Evolutionary conservation across 495 filamentous ascomycete genomes (phyloP), one percentile per base, ranked within the genome.

Genomic region (Lophiostoma macrostomum): DNA sequence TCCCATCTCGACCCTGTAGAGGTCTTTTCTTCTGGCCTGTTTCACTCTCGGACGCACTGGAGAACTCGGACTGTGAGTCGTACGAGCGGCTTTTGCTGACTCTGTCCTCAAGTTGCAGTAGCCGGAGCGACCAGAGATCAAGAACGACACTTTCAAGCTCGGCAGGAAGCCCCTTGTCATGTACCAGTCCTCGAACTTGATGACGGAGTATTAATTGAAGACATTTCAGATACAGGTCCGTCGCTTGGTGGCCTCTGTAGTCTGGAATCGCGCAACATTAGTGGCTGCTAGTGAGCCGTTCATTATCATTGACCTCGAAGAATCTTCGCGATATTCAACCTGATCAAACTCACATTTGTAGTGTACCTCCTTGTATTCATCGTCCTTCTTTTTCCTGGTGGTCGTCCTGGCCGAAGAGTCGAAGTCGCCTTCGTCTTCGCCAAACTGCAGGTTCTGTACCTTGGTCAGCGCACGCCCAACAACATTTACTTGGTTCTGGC

Each of bases 141-240:
- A 74, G 77, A 29, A 86, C 74, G 6, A 86, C 69, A 27, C 60
- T 61, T 76, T 88, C 85, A 11, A 87, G 67, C 56, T 86, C 76
- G 40, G 72, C 67, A 19, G 85, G 83, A 55, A 88, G 80, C 0
- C 77, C 75, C 63, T 80, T 80, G 7, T 73, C 67, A 25, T 80
- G 71, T 7, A 89, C 71, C 36, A 90, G 67, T 58, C 75, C 82
- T 63, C 80, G 66, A 41, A 79, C 76, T 73, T 91, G 87, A 66
- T 88, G 86, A 73, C 83, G 80, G 0, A 91, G 70, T 24, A 98
- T 80, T n/a, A 96, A 70, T 69, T 97, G 93, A 45, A 88, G 81
- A 60, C 78, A 83, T 66, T 91, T 83, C 30, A 98, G 71, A 68
- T 83, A 95, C n/a, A 95, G 76, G 53, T 85, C 79, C 46, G 78